These are phyloP conservation scores for Breviolum minutum DNA, from an alignment of 73 alveolate species.

Conservation along the genomic window DNA sequence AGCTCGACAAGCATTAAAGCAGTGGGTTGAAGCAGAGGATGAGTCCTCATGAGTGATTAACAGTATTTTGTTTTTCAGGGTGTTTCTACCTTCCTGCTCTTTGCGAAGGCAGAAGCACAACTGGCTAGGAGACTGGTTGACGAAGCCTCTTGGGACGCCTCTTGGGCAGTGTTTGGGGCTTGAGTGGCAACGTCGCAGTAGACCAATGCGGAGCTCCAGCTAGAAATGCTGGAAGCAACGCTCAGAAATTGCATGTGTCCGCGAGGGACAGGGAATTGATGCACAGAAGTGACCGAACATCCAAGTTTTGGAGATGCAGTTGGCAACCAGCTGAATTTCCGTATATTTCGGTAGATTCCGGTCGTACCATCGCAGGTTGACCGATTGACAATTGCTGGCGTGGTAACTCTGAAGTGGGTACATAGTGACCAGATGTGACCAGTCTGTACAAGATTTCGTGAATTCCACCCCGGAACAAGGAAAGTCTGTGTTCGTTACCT, in stretches of 20 bases:
- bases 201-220: slow-evolving; percentile 1
- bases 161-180: neutral
- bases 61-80: neutral
- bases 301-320: neutral
- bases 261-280: slow-evolving; percentile 22
- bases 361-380: neutral
- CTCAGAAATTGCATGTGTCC: neutral
- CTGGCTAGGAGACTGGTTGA: slow-evolving; percentile 39
- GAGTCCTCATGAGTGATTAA: too few relatives aligned
- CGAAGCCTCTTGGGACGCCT: neutral
- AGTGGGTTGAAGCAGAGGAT: too few relatives aligned
- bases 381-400: neutral
- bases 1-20: neutral
- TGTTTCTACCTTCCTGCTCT: neutral
- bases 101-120: slow-evolving; percentile 58
- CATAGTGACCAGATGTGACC: slow-evolving; percentile 8
- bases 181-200: neutral
- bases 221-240: slow-evolving; percentile 42
- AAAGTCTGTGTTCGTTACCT: too few relatives aligned
- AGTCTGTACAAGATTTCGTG: neutral
- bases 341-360: neutral
- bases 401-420: neutral
- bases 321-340: slow-evolving; percentile 1
- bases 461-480: neutral
- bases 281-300: neutral